Percentiles rank a stretch among this genome's conserved stretches.
Evolutionary conservation across 164 flowering plant genomes (phyloP).

Genomic region (Macadamia tetraphylla): DNA sequence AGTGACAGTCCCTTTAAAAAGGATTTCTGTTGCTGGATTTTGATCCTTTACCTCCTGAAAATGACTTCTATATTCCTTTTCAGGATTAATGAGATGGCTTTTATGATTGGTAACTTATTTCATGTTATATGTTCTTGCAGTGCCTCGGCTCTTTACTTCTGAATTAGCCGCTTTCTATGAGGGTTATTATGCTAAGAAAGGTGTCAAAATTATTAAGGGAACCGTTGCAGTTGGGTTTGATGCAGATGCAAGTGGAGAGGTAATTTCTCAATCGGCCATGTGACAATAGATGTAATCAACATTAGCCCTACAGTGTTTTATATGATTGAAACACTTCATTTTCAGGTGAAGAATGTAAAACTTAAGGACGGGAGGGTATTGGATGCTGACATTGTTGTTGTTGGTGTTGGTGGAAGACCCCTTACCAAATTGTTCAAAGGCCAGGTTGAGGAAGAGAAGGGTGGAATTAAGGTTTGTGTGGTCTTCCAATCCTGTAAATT

Average conservation of each 20-base stretch:
- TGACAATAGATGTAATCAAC: not conserved
- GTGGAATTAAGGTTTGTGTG: constrained; percentile 64
- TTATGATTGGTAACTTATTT: constrained; percentile 1
- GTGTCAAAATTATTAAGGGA: constrained; percentile 67
- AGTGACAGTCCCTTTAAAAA: constrained; percentile 23
- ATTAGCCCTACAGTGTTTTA: not conserved
- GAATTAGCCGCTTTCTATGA: constrained; percentile 76
- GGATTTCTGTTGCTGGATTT: not conserved
- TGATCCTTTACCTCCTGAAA: too few species aligned
- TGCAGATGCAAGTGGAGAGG: constrained; percentile 56
- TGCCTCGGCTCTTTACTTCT: constrained; percentile 78
- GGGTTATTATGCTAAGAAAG: constrained; percentile 63
- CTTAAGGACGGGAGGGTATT: constrained; percentile 72
- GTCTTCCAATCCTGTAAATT: not conserved
- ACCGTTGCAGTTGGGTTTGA: constrained; percentile 70
- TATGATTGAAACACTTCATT: not conserved
- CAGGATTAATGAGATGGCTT: not conserved
- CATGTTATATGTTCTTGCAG: constrained; percentile 29
- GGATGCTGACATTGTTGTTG: constrained; percentile 86
- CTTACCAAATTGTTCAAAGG: constrained; percentile 61
- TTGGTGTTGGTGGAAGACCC: constrained; percentile 84
- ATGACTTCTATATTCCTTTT: not conserved
- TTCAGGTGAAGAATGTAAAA: constrained; percentile 63
- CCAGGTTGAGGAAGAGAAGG: constrained; percentile 72
- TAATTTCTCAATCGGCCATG: constrained; percentile 9